Evolutionary conservation across 163 green algal genomes (phyloP).

Genomic region (Smithsoniella earleae): DNA sequence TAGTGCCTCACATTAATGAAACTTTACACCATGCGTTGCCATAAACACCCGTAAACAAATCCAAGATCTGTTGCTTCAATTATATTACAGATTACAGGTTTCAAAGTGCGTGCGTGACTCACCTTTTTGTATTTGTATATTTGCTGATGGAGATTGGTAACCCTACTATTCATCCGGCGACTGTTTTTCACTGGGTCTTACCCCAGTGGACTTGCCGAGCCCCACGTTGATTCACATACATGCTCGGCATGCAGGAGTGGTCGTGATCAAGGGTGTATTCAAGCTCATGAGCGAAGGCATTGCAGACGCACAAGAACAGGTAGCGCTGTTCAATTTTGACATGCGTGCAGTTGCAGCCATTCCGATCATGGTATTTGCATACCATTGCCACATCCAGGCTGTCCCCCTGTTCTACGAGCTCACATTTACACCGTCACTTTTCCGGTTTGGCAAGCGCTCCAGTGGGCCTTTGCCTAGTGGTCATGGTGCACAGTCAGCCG

Average conservation of each 20-base stretch:
- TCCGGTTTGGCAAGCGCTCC: not conserved
- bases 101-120: too few species aligned
- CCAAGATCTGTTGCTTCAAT: too few species aligned
- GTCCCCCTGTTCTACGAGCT: constrained; percentile 29
- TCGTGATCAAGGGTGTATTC: not conserved
- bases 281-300: not conserved
- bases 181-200: not conserved
- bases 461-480: too few species aligned
- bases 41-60: too few species aligned
- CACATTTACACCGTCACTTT: not conserved
- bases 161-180: too few species aligned
- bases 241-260: not conserved
- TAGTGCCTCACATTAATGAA: too few species aligned
- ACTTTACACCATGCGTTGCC: too few species aligned
- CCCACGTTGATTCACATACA: too few species aligned
- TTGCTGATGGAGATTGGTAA: too few species aligned
- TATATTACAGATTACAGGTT: too few species aligned
- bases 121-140: not conserved
- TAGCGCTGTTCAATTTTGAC: not conserved
- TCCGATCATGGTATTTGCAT: constrained; percentile 26
- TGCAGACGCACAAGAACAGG: not conserved
- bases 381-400: constrained; percentile 28
- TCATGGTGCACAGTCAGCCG: too few species aligned
- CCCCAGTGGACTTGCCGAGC: too few species aligned
- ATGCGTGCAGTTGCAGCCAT: not conserved